Evolutionary conservation across 495 filamentous ascomycete genomes (phyloP), one percentile per base, ranked within the genome.

Genomic region (Daldinia bambusicola): DNA sequence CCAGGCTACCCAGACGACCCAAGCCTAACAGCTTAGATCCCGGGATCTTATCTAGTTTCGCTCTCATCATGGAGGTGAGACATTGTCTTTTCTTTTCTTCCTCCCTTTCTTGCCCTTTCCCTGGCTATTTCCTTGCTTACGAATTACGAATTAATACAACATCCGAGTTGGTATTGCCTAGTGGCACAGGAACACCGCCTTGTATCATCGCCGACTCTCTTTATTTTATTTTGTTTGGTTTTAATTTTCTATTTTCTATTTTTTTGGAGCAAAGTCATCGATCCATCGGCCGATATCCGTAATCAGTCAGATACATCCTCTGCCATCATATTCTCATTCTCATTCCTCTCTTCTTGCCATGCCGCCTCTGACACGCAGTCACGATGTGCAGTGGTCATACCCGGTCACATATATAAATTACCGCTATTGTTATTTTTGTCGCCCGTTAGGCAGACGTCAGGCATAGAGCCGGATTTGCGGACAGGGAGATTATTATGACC

Each of bases 11-110:
- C 26, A 26, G 26, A n/a, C n/a, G n/a, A n/a, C 26, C 26, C 26
- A 26, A 26, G 63, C 56, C 63, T 71, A 62, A 59, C 63, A 45
- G 50, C 51, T 37, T 37, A 66, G 63, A 66, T 66, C 38, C 53
- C 52, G 69, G 63, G 37, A 58, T 56, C 26, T 62, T 63, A 37
- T 48, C 55, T 61, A 55, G 55, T 41, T 69, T 55, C 66, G 61
- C 50, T 58, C 30, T 45, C 41, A 63, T 45, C 45, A 73, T 73
- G 70, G 70, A 73, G 70, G 70, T 73, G 62, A 73, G 70, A 73
- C 70, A 73, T 66, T 73, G 70, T 45, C 57, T 69, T 69, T 58
- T 18, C n/a, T 53, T 61, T 61, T 48, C 18, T 55, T 58, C 34
- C 2, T 41, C n/a, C 22, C 61, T 26, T 12, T 34, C 12, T 26